These are phyloP conservation scores for Adenanthera pavonina DNA, from an alignment of 306 rosid species.

Conservation along the genomic window DNA sequence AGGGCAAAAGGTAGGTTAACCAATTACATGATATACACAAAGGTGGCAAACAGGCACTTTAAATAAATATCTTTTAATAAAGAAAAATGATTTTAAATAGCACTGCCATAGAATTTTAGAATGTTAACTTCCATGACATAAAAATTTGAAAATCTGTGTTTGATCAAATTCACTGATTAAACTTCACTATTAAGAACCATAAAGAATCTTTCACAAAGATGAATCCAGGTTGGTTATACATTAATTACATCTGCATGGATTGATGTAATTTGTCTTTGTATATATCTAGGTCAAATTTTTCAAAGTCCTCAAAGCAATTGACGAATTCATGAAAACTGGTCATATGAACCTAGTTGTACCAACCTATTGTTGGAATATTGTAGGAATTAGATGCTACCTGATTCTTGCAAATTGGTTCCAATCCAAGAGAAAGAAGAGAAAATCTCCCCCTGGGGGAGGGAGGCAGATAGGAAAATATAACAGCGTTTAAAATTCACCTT, in stretches of 20 bases:
- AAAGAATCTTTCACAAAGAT: slow-evolving; percentile 7
- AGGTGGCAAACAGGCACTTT: background rate
- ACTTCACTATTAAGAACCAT: background rate
- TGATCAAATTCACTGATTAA: background rate
- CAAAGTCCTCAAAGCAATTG: slow-evolving; percentile 20
- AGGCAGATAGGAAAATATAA: slow-evolving; percentile 1
- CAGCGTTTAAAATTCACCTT: slow-evolving; percentile 59
- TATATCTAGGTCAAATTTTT: background rate
- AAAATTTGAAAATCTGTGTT: background rate
- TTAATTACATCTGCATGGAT: slow-evolving; percentile 17
- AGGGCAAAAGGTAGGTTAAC: background rate
- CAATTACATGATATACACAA: background rate
- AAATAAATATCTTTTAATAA: background rate
- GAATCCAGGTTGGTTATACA: background rate
- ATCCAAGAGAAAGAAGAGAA: slow-evolving; percentile 33
- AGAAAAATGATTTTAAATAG: background rate
- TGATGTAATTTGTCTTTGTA: background rate
- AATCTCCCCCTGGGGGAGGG: background rate
- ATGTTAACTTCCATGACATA: background rate
- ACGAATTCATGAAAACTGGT: background rate
- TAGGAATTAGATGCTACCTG: slow-evolving; percentile 1
- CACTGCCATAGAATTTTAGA: background rate
- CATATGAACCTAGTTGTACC: slow-evolving; percentile 3
- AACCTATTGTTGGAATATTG: background rate
- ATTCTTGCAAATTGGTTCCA: slow-evolving; percentile 28